A percentile compares a stretch with the other conserved stretches of the same genome.
Evolutionary conservation across 1,284 basidiomycete genomes (phyloP).

Genomic region (Cryptococcus sp.): DNA sequence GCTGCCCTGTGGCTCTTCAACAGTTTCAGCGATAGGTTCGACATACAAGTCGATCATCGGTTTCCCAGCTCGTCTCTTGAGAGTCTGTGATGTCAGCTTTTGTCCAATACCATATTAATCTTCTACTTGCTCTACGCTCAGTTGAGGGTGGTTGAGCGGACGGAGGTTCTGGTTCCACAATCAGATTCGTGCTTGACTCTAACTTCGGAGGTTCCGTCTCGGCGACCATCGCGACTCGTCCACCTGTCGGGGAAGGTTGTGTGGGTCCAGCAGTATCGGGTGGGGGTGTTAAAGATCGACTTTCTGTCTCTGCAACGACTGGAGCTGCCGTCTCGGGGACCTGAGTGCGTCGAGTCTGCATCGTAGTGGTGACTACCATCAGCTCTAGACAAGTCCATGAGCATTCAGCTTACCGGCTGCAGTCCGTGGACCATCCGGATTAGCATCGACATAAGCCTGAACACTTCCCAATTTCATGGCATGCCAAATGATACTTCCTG

Average conservation of each 20-base stretch:
- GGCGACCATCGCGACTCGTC: too few relatives aligned
- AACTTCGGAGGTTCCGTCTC: too few relatives aligned
- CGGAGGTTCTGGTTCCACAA: not conserved
- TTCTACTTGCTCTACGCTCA: conserved; percentile 7
- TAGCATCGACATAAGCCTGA: conserved; percentile 16
- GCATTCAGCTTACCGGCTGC: too few relatives aligned
- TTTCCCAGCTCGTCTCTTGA: conserved; percentile 22
- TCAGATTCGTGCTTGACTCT: not conserved
- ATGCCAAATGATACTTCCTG: conserved; percentile 31
- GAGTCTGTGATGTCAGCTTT: conserved; percentile 5
- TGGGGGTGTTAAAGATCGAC: too few relatives aligned
- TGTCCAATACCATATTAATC: not conserved
- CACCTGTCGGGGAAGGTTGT: too few relatives aligned
- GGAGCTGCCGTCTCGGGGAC: not conserved
- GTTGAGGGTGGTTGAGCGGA: not conserved
- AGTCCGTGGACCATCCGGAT: conserved; percentile 1
- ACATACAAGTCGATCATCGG: conserved; percentile 1
- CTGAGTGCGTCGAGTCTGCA: not conserved
- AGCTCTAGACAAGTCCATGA: too few relatives aligned
- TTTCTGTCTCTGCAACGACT: too few relatives aligned
- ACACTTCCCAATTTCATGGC: conserved; percentile 21
- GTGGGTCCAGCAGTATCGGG: too few relatives aligned
- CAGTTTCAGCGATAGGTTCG: conserved; percentile 9
- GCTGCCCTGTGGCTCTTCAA: not conserved
- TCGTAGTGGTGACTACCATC: too few relatives aligned